phyloP scores from a whole-genome alignment of 176 grass and related monocot genomes.

The Raddia distichophylla region DNA sequence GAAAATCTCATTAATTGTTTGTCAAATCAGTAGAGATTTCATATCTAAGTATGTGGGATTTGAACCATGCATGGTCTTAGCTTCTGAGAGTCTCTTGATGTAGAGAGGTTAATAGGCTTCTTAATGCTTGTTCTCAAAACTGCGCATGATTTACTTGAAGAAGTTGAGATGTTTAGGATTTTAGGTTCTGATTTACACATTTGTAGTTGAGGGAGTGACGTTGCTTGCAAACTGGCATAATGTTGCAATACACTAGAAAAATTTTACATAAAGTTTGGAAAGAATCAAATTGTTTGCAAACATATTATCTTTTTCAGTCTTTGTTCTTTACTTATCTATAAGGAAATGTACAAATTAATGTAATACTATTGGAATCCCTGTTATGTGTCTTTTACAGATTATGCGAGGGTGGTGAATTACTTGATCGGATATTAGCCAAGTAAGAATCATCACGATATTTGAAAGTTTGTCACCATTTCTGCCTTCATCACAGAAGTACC shows the following conservation, averaged over 20 bases:
- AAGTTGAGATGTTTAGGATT: slow-evolving; percentile 11
- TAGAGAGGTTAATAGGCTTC: not conserved
- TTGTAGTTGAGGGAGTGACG: not conserved
- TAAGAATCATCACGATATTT: slow-evolving; percentile 47
- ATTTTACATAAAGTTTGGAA: not conserved
- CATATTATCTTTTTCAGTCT: not conserved
- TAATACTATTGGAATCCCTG: slow-evolving; percentile 3
- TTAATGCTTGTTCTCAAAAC: slow-evolving; percentile 28
- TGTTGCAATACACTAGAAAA: slow-evolving; percentile 10
- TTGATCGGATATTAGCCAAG: slow-evolving; percentile 90
- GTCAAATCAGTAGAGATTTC: slow-evolving; percentile 6
- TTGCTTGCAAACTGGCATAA: slow-evolving; percentile 7
- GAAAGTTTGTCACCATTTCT: not conserved
- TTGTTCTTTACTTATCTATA: not conserved
- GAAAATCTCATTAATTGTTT: slow-evolving; percentile 7
- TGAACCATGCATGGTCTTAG: not conserved
- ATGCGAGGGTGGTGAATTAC: slow-evolving; percentile 86
- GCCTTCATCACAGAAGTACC: slow-evolving; percentile 6
- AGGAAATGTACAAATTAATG: slow-evolving; percentile 17
- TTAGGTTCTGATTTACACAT: not conserved
- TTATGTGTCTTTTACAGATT: slow-evolving; percentile 57
- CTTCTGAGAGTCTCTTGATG: slow-evolving; percentile 6
- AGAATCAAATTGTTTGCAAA: not conserved
- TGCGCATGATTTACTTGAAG: not conserved
- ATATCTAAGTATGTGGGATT: not conserved